Evolutionary conservation across 2,329 filamentous ascomycete genomes (phyloP), one percentile per base, ranked within the genome.

Genomic region (Exophiala phaeomuriformis): DNA sequence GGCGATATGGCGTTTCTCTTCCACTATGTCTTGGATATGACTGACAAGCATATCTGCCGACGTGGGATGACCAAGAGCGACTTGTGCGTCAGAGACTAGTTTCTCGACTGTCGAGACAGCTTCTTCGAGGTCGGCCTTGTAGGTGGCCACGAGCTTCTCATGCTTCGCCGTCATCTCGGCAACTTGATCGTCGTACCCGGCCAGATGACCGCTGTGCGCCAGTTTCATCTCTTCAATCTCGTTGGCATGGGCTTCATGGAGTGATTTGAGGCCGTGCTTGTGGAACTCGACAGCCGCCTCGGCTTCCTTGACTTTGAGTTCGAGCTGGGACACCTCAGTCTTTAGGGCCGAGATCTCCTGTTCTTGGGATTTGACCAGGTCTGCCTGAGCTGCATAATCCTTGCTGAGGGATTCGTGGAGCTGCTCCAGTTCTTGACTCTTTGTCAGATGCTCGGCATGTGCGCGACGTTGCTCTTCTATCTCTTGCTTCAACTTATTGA

Each of bases 381-480:
- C 77, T 5, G 77, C 75, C 42, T 84, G 78, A 49, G 85, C 78
- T 37, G 88, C 81, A 7, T 94, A 77, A 63, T 91, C 80, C 44
- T 78, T 71, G 63, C 82, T 80, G 47, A 86, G 80, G 29, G 78
- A 77, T 32, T 78, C 69, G 65, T 94, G 85, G 3, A 84, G 80
- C 59, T 83, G 72, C 68, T 95, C 89, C 9, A 95, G 76, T 60
- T 86, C 80, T 2, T 82, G 77, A 31, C 95, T 83, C 63, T 84
- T 87, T 37, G 78, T 67, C 8, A 82, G 75, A 63, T 90, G 88
- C 60, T 75, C 77, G 58, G 79, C 78, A 63, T 94, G 84, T 36
- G 86, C 80, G 2, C 78, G 73, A 71, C 87, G 90, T 71, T 95
- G 90, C 65, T 89, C 83, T 48, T 90, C 83, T 49, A 96, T 84